These are phyloP conservation scores for Auriscalpium microsporum DNA, from an alignment of 768 basidiomycete genomes.

Conservation along the genomic window DNA sequence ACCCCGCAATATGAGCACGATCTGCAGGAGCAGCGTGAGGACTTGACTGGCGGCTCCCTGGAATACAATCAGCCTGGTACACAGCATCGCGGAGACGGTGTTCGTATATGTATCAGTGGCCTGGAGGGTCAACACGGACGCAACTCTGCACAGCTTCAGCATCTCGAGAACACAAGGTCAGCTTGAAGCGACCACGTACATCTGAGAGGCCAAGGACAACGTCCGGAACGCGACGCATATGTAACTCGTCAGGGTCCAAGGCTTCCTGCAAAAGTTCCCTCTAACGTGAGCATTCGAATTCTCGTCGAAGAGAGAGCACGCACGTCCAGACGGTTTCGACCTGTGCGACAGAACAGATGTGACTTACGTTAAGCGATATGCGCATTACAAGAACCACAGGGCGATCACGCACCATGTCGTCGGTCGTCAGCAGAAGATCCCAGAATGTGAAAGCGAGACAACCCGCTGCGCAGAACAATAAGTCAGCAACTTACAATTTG, in stretches of 20 bases:
- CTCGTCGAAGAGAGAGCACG: neutral
- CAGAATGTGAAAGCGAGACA: neutral
- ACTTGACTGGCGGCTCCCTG: neutral
- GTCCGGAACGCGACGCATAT: neutral
- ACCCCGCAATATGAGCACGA: neutral
- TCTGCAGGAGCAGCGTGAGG: neutral
- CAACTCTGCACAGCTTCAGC: neutral
- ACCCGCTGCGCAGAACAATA: neutral
- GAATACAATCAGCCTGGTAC: neutral
- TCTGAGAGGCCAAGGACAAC: neutral
- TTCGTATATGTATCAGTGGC: neutral
- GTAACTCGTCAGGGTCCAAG: neutral
- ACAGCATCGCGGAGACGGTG: neutral
- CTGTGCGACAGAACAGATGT: neutral
- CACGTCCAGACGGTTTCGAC: neutral
- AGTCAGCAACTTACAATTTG: neutral
- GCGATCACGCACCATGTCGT: neutral
- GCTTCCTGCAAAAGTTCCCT: neutral
- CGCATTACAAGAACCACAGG: neutral
- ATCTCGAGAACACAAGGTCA: neutral
- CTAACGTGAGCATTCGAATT: too few relatives aligned
- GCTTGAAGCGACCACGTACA: neutral
- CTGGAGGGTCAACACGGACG: neutral
- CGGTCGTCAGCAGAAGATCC: neutral
- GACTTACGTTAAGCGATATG: neutral